Evolutionary conservation across 768 basidiomycete species (phyloP), one percentile per base, ranked within the genome.

Genomic region (Naganishia antarctica): DNA sequence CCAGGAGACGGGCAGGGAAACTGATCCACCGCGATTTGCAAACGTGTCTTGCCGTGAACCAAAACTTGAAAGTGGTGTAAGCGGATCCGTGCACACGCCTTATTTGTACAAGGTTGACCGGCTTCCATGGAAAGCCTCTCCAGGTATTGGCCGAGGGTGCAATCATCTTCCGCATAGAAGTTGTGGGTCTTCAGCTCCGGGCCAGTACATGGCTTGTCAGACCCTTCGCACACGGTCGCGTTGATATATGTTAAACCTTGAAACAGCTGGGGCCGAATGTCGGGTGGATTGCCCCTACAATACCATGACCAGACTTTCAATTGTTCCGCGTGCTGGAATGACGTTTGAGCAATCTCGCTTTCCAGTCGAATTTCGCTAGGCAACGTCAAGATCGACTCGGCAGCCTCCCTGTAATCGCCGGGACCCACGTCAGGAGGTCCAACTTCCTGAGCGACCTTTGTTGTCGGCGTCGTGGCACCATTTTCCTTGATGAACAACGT

Each of bases 241-340:
- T 87, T 86, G 79, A 87, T 84, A 18, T 93, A 78, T 69, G 83
- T 85, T 74, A 98, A 87, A 71, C 86, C 85, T 73, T 98, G 96
- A 71, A 93, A 96, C 74, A 91, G 90, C 74, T 91, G 90, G 44
- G 93, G 89, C 40, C 89, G 84, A 70, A 98, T 87, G 71, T 90
- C 88, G 71, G 91, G 89, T 13, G 80, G 73, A 73, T 92, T 91
- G 78, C 90, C 89, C 53, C 89, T 84, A 12, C 89, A 80, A 73
- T 94, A 94, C 92, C 91, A 96, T 71, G 91, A 89, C 92, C 93
- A 97, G 29, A 94, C 84, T 45, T 89, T 86, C 40, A 88, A 83
- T 68, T 90, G 88, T 70, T 94, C 91, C 69, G 87, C 87, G 62
- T 92, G 89, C 68, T 87, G 86, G 81, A 86, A 87, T 73, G 87